A percentile compares a stretch with the other conserved stretches of the same genome.
Conservation (phyloP, 1,284 basidiomycete genomes). For the Singerocomus inundabilis region DNA sequence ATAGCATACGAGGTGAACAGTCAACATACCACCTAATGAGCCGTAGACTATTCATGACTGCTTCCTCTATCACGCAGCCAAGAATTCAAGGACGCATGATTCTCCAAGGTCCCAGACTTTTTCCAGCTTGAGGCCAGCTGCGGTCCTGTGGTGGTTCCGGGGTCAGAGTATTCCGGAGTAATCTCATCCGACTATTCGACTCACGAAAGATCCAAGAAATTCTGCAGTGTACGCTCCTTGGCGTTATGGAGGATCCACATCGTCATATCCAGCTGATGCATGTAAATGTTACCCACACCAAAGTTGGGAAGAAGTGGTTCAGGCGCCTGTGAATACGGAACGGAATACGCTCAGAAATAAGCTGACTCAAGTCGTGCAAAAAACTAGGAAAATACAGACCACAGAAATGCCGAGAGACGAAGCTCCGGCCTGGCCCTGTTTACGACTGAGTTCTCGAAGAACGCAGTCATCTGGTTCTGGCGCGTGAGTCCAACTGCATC, state of each 20-base stretch:
- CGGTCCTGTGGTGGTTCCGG: constrained; percentile 4
- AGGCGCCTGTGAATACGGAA: constrained; percentile 28
- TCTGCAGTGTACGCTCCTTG: constrained; percentile 34
- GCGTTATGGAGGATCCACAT: constrained; percentile 34
- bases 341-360: neutral
- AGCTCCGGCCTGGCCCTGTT: constrained; percentile 15
- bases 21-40: neutral
- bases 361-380: too few species aligned
- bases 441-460: constrained; percentile 19
- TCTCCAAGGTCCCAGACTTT: constrained; percentile 36
- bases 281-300: constrained; percentile 31
- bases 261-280: constrained; percentile 32
- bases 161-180: constrained; percentile 3
- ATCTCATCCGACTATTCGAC: neutral
- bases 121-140: constrained; percentile 29
- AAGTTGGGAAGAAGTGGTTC: constrained; percentile 37
- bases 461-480: constrained; percentile 23
- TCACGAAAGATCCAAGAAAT: constrained; percentile 31
- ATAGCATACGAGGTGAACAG: too few species aligned
- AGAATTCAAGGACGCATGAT: constrained; percentile 31
- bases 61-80: constrained; percentile 17
- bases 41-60: neutral
- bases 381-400: constrained; percentile 11
- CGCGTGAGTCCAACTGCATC: neutral
- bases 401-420: constrained; percentile 9